phyloP scores from a whole-genome alignment of 2,329 filamentous ascomycete genomes.

The Neofusicoccum kwambonambiense region DNA sequence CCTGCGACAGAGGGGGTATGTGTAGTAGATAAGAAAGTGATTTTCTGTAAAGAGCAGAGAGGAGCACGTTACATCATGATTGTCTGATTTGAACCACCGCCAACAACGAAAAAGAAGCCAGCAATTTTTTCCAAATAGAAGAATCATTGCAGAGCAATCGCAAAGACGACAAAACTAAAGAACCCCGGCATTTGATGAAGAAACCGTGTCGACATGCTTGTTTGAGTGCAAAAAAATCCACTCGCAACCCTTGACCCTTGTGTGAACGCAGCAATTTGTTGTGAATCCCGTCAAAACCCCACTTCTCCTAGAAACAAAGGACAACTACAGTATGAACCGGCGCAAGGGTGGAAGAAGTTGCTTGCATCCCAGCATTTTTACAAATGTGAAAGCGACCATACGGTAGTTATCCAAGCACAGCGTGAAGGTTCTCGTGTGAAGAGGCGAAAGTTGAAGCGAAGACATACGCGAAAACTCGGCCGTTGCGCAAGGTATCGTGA shows the following conservation, averaged over 20 bases:
- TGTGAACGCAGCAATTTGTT: constrained; percentile 19
- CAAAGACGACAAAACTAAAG: constrained; percentile 17
- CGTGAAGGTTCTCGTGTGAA: constrained; percentile 15
- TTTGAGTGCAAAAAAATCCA: constrained; percentile 17
- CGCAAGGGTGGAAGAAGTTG: constrained; percentile 16
- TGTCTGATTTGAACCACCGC: constrained; percentile 16
- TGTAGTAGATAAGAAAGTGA: constrained; percentile 17
- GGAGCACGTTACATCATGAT: constrained; percentile 19
- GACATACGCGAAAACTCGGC: constrained; percentile 16
- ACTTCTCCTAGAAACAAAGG: constrained; percentile 17
- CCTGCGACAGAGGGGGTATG: constrained; percentile 16
- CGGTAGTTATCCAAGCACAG: constrained; percentile 19
- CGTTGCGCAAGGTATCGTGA: constrained; percentile 17
- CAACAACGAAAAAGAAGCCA: constrained; percentile 16
- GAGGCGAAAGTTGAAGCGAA: constrained; percentile 16
- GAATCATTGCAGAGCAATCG: constrained; percentile 17
- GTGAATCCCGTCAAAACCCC: constrained; percentile 17
- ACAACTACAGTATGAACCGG: constrained; percentile 20
- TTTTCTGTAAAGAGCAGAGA: constrained; percentile 17
- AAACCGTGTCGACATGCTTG: constrained; percentile 19
- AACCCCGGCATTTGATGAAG: constrained; percentile 17
- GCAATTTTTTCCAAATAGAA: constrained; percentile 17
- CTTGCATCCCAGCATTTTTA: constrained; percentile 20
- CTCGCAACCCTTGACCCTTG: constrained; percentile 16
- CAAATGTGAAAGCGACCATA: constrained; percentile 18